Base-by-base conservation (phyloP, 805 yeast genomes). In the Hanseniaspora jakobsenii region DNA sequence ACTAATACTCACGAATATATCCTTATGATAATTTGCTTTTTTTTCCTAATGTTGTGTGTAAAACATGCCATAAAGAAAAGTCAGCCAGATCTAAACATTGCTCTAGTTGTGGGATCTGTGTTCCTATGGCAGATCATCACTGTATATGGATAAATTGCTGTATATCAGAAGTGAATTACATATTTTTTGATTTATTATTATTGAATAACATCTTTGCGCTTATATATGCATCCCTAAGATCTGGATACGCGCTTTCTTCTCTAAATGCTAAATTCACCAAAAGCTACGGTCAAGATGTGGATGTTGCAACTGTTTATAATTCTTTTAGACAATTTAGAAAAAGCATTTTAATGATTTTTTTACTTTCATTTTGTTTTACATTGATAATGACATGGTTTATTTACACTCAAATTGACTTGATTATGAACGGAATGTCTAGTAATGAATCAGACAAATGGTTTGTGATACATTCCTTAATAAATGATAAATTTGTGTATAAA, bases 51-150 rank as follows among this genome's bases (percentile, higher is more conserved):
- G 63, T 59, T 12, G 64, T 63, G 50, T 80, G 87, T 51, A 36
- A 67, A 0, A 70, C 80, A 1, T 84, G 94, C 55, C 62, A 69
- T 16, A 60, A 72, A 16, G 67, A 75, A 67, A 67, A 86, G 51
- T 78, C 81, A 0, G 80, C 86, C 0, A 62, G 94, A 31, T 67
- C 91, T 0, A 77, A 78, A 48, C 94, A 84, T 61, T 84, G 94
- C 54, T 66, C 72, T 5, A 66, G 69, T 5, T 84, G 94, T 58
- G 72, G 72, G 44, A 57, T 61, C 2, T 84, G 95, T 56, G 66
- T 81, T 5, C 58, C 72, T 9, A 53, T 71, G 38, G 79, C 74
- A 52, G 95, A 84, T 53, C 89, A 80, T 56, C 87, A 80, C 57
- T 80, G 89, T 53, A 56, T 72, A 29, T 76, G 82, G 75, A 58